A percentile compares a stretch with the other conserved stretches of the same genome.
These are phyloP conservation scores for Aspergillus unguis DNA, from an alignment of 2,329 filamentous ascomycete species.

Conservation along the genomic window DNA sequence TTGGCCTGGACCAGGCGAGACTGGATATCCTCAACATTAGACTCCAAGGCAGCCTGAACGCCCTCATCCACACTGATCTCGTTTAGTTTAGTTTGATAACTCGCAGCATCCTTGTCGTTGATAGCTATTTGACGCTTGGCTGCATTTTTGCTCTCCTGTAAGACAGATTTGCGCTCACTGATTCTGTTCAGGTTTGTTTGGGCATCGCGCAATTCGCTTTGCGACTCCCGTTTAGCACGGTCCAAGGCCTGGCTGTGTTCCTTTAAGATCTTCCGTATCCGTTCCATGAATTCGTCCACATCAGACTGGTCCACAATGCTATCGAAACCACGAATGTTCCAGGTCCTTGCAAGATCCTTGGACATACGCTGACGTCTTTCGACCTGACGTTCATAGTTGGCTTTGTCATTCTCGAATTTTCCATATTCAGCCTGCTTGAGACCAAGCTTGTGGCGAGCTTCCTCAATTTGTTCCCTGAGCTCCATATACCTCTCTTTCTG, in stretches of 20 bases:
- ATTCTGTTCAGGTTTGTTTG: slow-evolving; percentile 69
- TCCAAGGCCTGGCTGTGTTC: slow-evolving; percentile 81
- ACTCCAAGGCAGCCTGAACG: slow-evolving; percentile 70
- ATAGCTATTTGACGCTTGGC: slow-evolving; percentile 68
- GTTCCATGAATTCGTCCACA: slow-evolving; percentile 72
- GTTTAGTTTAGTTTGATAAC: slow-evolving; percentile 66
- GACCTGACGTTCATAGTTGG: slow-evolving; percentile 78
- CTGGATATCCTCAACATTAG: slow-evolving; percentile 67
- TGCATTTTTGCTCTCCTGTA: slow-evolving; percentile 70
- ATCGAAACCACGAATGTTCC: slow-evolving; percentile 82
- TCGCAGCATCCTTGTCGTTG: slow-evolving; percentile 68
- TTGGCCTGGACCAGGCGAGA: slow-evolving; percentile 60
- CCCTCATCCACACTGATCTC: slow-evolving; percentile 84
- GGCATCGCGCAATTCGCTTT: slow-evolving; percentile 70
- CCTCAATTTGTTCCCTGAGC: slow-evolving; percentile 53
- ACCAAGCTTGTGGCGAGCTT: slow-evolving; percentile 41
- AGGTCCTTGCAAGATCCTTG: slow-evolving; percentile 69
- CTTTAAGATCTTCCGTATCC: slow-evolving; percentile 67
- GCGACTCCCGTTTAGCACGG: slow-evolving; percentile 67
- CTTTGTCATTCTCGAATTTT: slow-evolving; percentile 79
- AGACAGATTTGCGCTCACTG: slow-evolving; percentile 67
- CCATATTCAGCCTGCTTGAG: slow-evolving; percentile 53
- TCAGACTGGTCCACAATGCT: slow-evolving; percentile 70
- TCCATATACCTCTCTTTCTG: slow-evolving; percentile 64
- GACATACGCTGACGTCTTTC: slow-evolving; percentile 69